Evolutionary conservation across 2,329 filamentous ascomycete species (phyloP), one percentile per base, ranked within the genome.

Genomic region (Parastagonospora avenae): DNA sequence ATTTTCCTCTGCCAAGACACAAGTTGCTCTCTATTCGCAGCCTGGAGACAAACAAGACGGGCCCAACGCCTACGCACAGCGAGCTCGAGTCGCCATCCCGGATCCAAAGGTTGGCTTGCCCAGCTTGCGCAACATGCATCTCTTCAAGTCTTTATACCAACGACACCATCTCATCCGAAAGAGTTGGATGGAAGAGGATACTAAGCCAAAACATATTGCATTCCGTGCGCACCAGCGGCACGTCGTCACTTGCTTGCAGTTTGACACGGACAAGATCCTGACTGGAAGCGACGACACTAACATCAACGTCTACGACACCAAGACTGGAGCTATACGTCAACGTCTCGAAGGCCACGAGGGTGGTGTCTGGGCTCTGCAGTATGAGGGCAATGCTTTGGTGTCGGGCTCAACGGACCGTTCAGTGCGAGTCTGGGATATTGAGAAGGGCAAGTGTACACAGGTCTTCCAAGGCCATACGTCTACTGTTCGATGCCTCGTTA

Each of bases 341-440:
- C 91, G 89, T 57, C 84, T 99, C 2, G 88, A 92, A 66, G 94
- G 94, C 2, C 94, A 99, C 63, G 94, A 99, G 73, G 94, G 94
- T 30, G 94, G 94, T 39, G 94, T 99, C 1, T 99, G 94, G 94
- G 94, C 94, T 28, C 77, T 99, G 46, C 92, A 97, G 72, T 99
- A 97, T 70, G 88, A 97, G 69, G 93, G 92, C 43, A 97, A 97
- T 69, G 91, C 90, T 12, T 79, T 99, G 15, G 94, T 99, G 2
- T 99, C 94, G 12, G 94, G 94, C 2, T 97, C 92, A 6, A 99
- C 94, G 0, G 94, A 99, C 74, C 84, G 94, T 40, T 96, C 94
- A 9, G 94, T 99, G n/a, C 87, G 94, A n/a, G 93, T 99, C 0
- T 99, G 94, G 94, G 93, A 99, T 70, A 97, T 99, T 57, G 91